phyloP scores from a whole-genome alignment of 257 asterid species.

The Ballota nigra region DNA sequence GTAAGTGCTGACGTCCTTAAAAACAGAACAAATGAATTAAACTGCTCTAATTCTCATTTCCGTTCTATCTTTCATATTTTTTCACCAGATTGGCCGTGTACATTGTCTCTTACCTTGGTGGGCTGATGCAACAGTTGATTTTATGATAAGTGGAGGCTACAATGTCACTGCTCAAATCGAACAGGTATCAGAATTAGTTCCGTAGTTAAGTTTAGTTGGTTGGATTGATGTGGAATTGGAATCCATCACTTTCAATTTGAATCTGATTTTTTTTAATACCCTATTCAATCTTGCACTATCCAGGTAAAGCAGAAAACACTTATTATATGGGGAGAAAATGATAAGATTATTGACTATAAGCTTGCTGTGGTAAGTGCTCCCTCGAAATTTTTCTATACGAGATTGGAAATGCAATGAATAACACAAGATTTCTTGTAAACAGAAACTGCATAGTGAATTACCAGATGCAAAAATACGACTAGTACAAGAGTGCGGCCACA shows the following conservation, averaged over 20 bases:
- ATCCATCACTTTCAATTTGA: neutral
- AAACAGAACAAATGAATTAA: neutral
- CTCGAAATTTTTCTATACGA: neutral
- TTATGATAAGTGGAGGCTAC: constrained; percentile 92
- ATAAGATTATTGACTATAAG: constrained; percentile 76
- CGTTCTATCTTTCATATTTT: neutral
- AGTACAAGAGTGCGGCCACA: constrained; percentile 83
- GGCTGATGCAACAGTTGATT: constrained; percentile 87
- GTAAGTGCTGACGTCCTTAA: constrained; percentile 40
- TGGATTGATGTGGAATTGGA: neutral
- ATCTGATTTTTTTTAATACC: no score
- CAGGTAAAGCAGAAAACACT: constrained; percentile 90
- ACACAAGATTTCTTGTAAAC: constrained; percentile 21
- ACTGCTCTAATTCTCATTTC: neutral
- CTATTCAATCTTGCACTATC: constrained; percentile 1
- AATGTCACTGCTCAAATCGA: constrained; percentile 53
- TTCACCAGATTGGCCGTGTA: constrained; percentile 70
- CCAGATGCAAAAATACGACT: constrained; percentile 72
- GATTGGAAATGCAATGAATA: neutral
- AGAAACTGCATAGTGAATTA: constrained; percentile 81
- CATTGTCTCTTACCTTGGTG: constrained; percentile 94
- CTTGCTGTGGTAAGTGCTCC: constrained; percentile 67
- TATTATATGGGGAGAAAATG: constrained; percentile 92
- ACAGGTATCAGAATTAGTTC: constrained; percentile 33
- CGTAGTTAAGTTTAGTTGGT: neutral